These are phyloP conservation scores for Sugiyamaella japonica DNA, from an alignment of 1,139 yeast genomes.

Conservation along the genomic window DNA sequence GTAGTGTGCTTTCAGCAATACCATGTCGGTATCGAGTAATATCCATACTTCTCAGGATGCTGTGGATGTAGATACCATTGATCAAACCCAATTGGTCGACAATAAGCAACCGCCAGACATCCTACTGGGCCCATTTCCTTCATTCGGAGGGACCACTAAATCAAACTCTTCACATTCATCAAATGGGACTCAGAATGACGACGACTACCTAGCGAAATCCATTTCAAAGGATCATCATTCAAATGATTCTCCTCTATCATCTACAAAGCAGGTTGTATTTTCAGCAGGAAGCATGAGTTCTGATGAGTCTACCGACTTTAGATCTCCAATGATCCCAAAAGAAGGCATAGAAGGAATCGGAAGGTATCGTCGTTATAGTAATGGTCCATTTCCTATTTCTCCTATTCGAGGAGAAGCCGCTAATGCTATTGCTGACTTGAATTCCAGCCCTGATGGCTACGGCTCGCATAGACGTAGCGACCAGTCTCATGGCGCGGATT, in stretches of 20 bases:
- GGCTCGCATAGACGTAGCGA: background rate
- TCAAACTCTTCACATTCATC: background rate
- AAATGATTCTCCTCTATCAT: background rate
- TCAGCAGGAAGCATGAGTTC: background rate
- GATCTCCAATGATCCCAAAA: slow-evolving; percentile 3
- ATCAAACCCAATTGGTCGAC: slow-evolving; percentile 6
- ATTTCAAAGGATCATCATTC: no score
- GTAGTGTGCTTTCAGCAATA: background rate
- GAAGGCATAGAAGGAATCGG: slow-evolving; percentile 11
- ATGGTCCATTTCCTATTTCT: slow-evolving; percentile 7
- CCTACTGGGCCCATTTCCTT: slow-evolving; percentile 12
- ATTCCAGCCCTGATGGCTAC: slow-evolving; percentile 12
- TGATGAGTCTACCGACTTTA: slow-evolving; percentile 7
- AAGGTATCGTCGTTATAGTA: slow-evolving; percentile 10
- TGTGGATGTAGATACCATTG: background rate
- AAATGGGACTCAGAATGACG: slow-evolving; percentile 2
- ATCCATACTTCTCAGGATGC: background rate
- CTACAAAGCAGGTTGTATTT: background rate
- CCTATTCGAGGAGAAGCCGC: slow-evolving; percentile 16
- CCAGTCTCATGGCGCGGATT: no score
- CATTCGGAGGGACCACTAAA: slow-evolving; percentile 6
- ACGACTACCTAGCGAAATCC: background rate
- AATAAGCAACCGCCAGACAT: background rate
- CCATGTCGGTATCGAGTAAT: slow-evolving; percentile 1
- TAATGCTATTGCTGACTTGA: slow-evolving; percentile 7